Evolutionary conservation across 2,329 filamentous ascomycete species (phyloP).

Genomic region (Colletotrichum destructivum): DNA sequence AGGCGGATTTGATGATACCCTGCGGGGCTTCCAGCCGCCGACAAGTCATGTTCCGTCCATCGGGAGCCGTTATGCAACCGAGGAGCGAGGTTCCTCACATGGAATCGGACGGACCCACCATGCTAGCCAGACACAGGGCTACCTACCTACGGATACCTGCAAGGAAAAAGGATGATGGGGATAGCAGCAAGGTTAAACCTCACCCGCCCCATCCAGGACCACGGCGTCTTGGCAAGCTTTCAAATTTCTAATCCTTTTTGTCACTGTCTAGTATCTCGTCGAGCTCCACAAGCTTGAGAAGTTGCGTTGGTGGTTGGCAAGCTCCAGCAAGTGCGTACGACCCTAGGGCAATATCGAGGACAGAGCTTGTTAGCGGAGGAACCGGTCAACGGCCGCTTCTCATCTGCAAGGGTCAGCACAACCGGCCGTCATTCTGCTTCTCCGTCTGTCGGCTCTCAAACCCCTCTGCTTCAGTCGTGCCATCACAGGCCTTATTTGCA

Average conservation of each 20-base stretch:
- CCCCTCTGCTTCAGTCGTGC: conserved; percentile 24
- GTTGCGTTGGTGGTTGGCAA: conserved; percentile 29
- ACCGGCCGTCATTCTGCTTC: conserved; percentile 19
- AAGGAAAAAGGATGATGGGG: conserved; percentile 27
- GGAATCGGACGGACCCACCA: conserved; percentile 34
- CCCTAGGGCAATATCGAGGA: not conserved
- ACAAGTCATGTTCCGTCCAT: conserved; percentile 38
- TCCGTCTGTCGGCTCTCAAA: conserved; percentile 31
- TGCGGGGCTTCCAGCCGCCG: conserved; percentile 21
- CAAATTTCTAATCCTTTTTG: not conserved
- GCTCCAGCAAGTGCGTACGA: conserved; percentile 29
- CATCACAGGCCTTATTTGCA: conserved; percentile 26
- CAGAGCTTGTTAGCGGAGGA: conserved; percentile 34
- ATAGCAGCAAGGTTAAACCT: conserved; percentile 17
- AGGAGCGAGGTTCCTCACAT: conserved; percentile 30
- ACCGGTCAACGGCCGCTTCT: conserved; percentile 23
- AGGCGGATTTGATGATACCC: conserved; percentile 26
- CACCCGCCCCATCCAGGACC: conserved; percentile 23
- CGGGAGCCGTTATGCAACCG: conserved; percentile 35
- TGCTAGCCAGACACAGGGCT: conserved; percentile 21
- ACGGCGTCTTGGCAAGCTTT: conserved; percentile 23
- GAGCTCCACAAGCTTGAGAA: conserved; percentile 28
- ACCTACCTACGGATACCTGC: not conserved
- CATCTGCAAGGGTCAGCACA: conserved; percentile 22
- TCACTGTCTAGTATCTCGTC: conserved; percentile 14